Evolutionary conservation across 2,329 filamentous ascomycete species (phyloP).

Genomic region (Ilyonectria destructans): DNA sequence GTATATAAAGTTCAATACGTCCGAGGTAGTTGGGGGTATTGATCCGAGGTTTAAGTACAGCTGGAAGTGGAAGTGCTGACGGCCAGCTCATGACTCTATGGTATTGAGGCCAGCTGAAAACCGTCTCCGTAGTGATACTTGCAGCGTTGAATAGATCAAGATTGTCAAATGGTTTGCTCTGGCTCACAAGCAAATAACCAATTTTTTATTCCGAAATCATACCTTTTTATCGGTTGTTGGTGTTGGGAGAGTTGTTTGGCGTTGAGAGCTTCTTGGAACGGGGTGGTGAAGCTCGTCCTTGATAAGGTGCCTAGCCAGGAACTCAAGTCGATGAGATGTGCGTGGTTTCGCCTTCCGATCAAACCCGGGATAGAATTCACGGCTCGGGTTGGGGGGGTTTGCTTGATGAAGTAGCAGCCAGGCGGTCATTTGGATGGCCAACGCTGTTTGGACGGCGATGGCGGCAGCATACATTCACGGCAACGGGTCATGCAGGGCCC

Average conservation of each 20-base stretch:
- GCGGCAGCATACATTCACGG: slow-evolving; percentile 10
- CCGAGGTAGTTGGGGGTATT: background rate
- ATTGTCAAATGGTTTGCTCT: background rate
- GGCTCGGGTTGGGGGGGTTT: background rate
- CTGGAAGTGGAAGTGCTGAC: background rate
- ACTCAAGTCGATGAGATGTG: background rate
- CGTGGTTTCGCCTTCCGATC: background rate
- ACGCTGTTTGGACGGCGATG: background rate
- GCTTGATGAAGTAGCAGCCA: background rate
- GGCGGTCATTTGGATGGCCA: background rate
- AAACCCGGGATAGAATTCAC: background rate
- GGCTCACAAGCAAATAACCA: background rate
- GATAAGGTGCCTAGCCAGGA: background rate
- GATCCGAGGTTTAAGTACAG: background rate
- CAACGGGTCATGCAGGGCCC: background rate
- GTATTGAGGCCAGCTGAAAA: background rate
- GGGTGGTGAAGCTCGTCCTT: background rate
- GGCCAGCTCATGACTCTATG: background rate
- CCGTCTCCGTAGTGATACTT: background rate
- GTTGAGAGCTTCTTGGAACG: background rate
- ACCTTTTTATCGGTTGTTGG: background rate
- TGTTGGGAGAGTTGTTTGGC: background rate
- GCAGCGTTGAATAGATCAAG: background rate
- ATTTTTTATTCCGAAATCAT: background rate
- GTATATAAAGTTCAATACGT: background rate